Percentiles rank a stretch among this genome's conserved stretches.
Conservation (phyloP, 805 yeast species). For the Tetrapisispora iriomotensis region DNA sequence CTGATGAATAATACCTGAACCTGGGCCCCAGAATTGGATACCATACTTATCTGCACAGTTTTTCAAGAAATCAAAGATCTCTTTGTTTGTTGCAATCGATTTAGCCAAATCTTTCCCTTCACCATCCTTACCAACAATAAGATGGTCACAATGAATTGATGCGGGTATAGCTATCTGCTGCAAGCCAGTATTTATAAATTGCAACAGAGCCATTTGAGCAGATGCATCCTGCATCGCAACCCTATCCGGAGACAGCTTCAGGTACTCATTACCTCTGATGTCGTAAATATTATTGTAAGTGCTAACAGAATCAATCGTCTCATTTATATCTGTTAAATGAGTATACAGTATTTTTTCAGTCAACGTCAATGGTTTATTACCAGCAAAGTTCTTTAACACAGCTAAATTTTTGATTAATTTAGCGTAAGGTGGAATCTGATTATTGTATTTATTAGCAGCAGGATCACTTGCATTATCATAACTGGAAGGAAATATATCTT, state of each 20-base stretch:
- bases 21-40: conserved; percentile 98
- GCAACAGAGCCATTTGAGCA: conserved; percentile 97
- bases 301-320: conserved; percentile 25
- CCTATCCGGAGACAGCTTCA: conserved; percentile 91
- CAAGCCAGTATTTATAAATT: conserved; percentile 96
- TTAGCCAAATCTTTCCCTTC: conserved; percentile 73
- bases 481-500: background rate
- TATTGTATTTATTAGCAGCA: conserved; percentile 1
- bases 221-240: conserved; percentile 99
- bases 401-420: conserved; percentile 56
- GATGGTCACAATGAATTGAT: conserved; percentile 95
- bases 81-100: conserved; percentile 80
- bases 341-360: conserved; percentile 94
- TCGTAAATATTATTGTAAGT: conserved; percentile 35
- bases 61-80: conserved; percentile 89
- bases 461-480: background rate
- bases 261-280: conserved; percentile 78
- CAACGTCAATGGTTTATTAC: conserved; percentile 70
- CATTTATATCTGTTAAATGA: conserved; percentile 84
- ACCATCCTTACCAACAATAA: conserved; percentile 93
- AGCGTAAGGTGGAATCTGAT: conserved; percentile 71
- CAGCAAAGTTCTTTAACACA: conserved; percentile 54
- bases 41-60: conserved; percentile 92
- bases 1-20: conserved; percentile 97
- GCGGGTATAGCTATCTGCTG: conserved; percentile 83